Evolutionary conservation across 1,284 basidiomycete species (phyloP), one percentile per base, ranked within the genome.

Genomic region (Microbotryum intermedium): DNA sequence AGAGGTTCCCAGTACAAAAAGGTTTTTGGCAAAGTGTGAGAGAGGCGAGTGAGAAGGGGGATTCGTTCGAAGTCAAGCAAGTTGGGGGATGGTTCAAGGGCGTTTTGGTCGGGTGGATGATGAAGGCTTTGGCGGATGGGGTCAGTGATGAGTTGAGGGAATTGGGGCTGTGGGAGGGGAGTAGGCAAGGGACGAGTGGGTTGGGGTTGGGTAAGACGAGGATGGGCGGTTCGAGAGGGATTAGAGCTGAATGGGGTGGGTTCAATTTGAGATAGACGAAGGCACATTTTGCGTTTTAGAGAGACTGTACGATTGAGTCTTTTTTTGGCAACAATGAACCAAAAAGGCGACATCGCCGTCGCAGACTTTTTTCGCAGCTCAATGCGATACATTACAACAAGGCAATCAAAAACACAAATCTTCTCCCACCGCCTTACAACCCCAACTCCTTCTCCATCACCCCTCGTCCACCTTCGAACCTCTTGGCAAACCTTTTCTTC

Each of bases 401-500:
- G 6, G 34, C 1, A 34, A 11, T 34, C 11, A 13, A 11, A 9
- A 11, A 13, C 34, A 34, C 34, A n/a, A n/a, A n/a, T n/a, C n/a
- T 34, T 34, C 34, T 34, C 10, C 4, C 34, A 13, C 34, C 34
- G n/a, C 34, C 30, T 51, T 39, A n/a, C 29, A 16, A 21, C 4
- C 29, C 43, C 8, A 59, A 50, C 43, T 55, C 57, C 23, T 46
- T 39, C 25, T 34, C 44, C 3, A 64, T 39, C 34, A 23, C 3
- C 51, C 42, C 21, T 55, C 50, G 4, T 49, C 34, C 47, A 2
- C 28, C 30, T 30, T 34, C 53, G 28, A 59, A 62, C 50, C 57
- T 58, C 56, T 48, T 48, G 18, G 45, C 50, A 52, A 87, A 86
- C 72, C 84, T 88, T 62, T 83, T 78, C 59, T 87, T 80, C 63